These are phyloP conservation scores for Pichia sp. DNA, from an alignment of 1,139 yeast species.

Conservation along the genomic window DNA sequence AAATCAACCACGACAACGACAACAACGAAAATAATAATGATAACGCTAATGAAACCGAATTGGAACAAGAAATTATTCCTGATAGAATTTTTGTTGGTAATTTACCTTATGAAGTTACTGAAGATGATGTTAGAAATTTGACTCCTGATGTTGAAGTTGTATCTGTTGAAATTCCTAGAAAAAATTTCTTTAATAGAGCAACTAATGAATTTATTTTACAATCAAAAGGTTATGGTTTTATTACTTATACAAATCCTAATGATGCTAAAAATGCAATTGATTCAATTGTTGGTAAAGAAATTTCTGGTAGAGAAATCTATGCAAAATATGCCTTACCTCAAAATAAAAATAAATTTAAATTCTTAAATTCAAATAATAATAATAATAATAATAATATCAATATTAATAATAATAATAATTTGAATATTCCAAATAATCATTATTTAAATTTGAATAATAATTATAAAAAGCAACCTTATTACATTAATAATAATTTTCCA, in stretches of 20 bases:
- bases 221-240: slow-evolving; percentile 26
- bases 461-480: not conserved
- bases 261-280: slow-evolving; percentile 41
- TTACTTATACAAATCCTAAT: slow-evolving; percentile 22
- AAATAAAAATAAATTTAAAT: slow-evolving; percentile 14
- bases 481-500: not conserved
- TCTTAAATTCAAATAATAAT: not conserved
- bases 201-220: slow-evolving; percentile 19
- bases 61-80: slow-evolving; percentile 21
- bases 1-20: not conserved
- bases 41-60: not conserved
- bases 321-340: slow-evolving; percentile 48
- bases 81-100: slow-evolving; percentile 41
- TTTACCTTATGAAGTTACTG: slow-evolving; percentile 43
- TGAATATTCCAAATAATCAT: not conserved
- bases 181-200: slow-evolving; percentile 21
- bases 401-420: too few species aligned
- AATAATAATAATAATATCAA: too few species aligned
- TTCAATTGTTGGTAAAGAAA: slow-evolving; percentile 38
- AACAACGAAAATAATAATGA: not conserved
- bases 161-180: slow-evolving; percentile 29
- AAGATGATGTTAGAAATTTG: slow-evolving; percentile 26
- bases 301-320: slow-evolving; percentile 43
- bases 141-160: slow-evolving; percentile 26
- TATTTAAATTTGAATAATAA: not conserved